phyloP scores from a whole-genome alignment of 2,329 filamentous ascomycete genomes.

The Aspergillus neotritici region DNA sequence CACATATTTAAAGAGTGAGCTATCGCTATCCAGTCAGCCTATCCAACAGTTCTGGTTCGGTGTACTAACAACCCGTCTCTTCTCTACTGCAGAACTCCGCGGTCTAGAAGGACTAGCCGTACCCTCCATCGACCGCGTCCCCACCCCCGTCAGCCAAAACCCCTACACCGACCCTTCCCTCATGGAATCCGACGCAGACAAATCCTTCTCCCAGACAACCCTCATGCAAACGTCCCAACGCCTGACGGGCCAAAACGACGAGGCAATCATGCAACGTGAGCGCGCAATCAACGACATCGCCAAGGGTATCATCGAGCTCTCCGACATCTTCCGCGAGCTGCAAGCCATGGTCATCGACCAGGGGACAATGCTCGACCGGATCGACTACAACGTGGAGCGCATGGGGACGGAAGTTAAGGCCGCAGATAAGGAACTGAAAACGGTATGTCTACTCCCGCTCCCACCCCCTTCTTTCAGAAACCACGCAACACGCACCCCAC shows the following conservation, averaged over 20 bases:
- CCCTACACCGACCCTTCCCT: conserved; percentile 80
- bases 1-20: conserved; percentile 82
- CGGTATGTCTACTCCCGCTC: conserved; percentile 43
- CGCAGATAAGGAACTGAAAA: conserved; percentile 84
- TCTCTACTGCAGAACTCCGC: conserved; percentile 57
- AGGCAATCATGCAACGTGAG: conserved; percentile 83
- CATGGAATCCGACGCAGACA: conserved; percentile 88
- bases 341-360: conserved; percentile 94
- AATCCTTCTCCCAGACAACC: conserved; percentile 83
- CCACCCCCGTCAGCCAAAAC: conserved; percentile 48
- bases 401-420: conserved; percentile 92
- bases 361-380: conserved; percentile 84
- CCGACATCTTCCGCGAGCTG: conserved; percentile 92
- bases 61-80: conserved; percentile 11
- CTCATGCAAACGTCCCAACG: conserved; percentile 69
- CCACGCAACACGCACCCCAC: not conserved
- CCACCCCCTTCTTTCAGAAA: too few species aligned
- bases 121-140: conserved; percentile 44
- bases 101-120: conserved; percentile 60
- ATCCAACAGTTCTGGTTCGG: not conserved
- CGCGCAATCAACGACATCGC: conserved; percentile 97
- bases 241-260: conserved; percentile 61
- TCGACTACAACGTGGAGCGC: conserved; percentile 95
- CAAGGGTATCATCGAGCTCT: conserved; percentile 93
- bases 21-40: not conserved